phyloP scores from a whole-genome alignment of 2,329 filamentous ascomycete species.

The Penicillium sp. region DNA sequence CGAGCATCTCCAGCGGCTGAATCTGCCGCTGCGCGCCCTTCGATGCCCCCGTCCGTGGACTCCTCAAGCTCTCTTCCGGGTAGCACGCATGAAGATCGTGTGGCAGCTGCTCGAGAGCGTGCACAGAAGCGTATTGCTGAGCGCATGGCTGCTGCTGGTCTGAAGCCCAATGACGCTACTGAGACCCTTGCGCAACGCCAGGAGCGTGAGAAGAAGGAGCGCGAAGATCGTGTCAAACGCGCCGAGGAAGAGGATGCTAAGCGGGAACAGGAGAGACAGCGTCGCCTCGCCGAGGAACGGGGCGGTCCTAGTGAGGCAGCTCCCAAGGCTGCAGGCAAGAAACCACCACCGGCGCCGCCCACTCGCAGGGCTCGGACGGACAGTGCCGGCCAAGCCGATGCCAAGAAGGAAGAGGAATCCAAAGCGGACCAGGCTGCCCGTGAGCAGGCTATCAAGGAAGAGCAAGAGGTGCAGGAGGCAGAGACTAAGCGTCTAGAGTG shows the following conservation, averaged over 20 bases:
- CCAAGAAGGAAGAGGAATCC: constrained; percentile 54
- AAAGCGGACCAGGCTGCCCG: constrained; percentile 61
- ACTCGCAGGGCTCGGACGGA: constrained; percentile 66
- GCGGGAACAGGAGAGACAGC: constrained; percentile 82
- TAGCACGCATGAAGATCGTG: constrained; percentile 87
- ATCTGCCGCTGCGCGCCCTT: constrained; percentile 31
- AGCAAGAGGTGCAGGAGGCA: constrained; percentile 72
- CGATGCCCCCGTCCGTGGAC: constrained; percentile 47
- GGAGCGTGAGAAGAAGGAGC: constrained; percentile 83
- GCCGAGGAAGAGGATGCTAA: constrained; percentile 92
- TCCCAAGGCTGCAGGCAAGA: constrained; percentile 58
- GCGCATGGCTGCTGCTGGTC: constrained; percentile 84
- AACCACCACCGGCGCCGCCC: constrained; percentile 68
- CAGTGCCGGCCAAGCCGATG: constrained; percentile 55
- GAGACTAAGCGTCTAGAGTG: constrained; percentile 80
- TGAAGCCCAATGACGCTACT: constrained; percentile 75
- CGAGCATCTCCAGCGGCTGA: constrained; percentile 49
- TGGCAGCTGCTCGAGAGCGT: constrained; percentile 94
- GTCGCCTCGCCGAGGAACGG: constrained; percentile 72
- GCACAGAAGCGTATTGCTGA: constrained; percentile 97
- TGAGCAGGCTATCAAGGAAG: constrained; percentile 55
- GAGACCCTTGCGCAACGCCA: constrained; percentile 80
- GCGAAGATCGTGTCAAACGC: constrained; percentile 79
- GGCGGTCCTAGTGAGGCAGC: constrained; percentile 60
- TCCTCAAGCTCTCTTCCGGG: constrained; percentile 75